Evolutionary conservation across 1,284 basidiomycete species (phyloP).

Genomic region (Rhizoctonia solani): DNA sequence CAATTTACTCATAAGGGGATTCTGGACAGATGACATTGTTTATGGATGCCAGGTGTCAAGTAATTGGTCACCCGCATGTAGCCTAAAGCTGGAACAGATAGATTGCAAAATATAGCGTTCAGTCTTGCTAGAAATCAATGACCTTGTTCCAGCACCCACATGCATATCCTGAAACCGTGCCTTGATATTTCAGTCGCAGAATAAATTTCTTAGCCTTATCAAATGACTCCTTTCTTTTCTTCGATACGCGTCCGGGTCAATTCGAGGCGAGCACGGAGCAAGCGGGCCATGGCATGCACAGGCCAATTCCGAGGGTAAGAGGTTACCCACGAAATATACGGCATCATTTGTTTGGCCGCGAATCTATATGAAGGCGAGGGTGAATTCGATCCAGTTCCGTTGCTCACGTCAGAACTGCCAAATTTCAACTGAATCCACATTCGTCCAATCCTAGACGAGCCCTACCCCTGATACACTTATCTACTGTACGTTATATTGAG

Average conservation of each 20-base stretch:
- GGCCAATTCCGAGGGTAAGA: slow-evolving; percentile 91
- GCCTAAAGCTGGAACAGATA: neutral
- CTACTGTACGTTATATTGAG: too few species aligned
- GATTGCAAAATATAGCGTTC: neutral
- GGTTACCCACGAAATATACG: slow-evolving; percentile 85
- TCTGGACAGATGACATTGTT: slow-evolving; percentile 76
- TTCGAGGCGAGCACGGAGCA: slow-evolving; percentile 88
- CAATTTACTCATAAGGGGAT: slow-evolving; percentile 74
- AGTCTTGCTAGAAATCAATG: too few species aligned
- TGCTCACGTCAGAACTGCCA: too few species aligned
- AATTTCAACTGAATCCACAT: too few species aligned
- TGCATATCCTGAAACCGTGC: too few species aligned
- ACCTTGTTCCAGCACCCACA: too few species aligned
- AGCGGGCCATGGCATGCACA: slow-evolving; percentile 89
- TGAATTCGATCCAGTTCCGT: too few species aligned
- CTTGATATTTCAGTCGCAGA: too few species aligned
- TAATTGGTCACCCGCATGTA: slow-evolving; percentile 54
- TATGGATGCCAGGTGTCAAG: slow-evolving; percentile 88
- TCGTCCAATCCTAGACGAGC: too few species aligned
- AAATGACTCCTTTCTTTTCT: too few species aligned
- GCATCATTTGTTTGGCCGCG: slow-evolving; percentile 86
- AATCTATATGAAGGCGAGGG: slow-evolving; percentile 83
- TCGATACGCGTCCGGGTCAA: slow-evolving; percentile 75
- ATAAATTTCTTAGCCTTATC: too few species aligned
- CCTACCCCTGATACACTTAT: too few species aligned